Percentiles rank a stretch among this genome's conserved stretches.
Evolutionary conservation across 192 early-diverging fungal species (phyloP).

Genomic region (Lunasporangiospora selenospora): DNA sequence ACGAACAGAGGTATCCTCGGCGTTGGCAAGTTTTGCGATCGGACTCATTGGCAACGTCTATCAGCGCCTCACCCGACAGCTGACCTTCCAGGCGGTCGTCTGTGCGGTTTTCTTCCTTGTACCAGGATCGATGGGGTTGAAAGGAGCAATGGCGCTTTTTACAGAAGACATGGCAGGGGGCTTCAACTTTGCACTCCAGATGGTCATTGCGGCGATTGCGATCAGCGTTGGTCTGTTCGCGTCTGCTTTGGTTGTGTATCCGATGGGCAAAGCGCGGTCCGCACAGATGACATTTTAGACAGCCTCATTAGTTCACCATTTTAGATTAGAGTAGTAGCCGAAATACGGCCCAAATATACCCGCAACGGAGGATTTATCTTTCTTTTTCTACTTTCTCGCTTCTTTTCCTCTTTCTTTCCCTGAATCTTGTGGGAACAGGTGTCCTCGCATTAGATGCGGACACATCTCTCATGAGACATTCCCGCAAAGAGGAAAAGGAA

Average conservation of each 20-base stretch:
- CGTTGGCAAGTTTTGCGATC: slow-evolving; percentile 79
- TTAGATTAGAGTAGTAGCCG: neutral
- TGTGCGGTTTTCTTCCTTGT: slow-evolving; percentile 82
- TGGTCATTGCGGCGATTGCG: slow-evolving; percentile 68
- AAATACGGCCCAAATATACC: neutral
- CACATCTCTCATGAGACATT: too few species aligned
- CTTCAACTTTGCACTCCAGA: slow-evolving; percentile 54
- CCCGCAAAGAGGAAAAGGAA: too few species aligned
- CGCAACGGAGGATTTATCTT: neutral
- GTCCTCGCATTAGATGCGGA: too few species aligned
- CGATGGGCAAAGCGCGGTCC: slow-evolving; percentile 56
- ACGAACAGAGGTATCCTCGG: slow-evolving; percentile 65
- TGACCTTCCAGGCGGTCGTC: slow-evolving; percentile 85
- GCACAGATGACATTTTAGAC: slow-evolving; percentile 55
- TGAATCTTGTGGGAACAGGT: too few species aligned
- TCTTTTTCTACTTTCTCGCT: neutral
- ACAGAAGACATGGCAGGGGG: slow-evolving; percentile 57
- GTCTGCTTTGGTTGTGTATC: slow-evolving; percentile 68
- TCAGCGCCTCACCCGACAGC: slow-evolving; percentile 72
- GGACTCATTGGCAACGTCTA: slow-evolving; percentile 82
- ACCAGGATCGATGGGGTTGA: slow-evolving; percentile 77
- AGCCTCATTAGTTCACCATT: neutral
- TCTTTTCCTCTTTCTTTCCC: neutral
- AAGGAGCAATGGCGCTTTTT: slow-evolving; percentile 66
- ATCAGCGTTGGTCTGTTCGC: slow-evolving; percentile 75